Base-by-base conservation (phyloP, 805 yeast genomes). In the Ogataea philodendri region DNA sequence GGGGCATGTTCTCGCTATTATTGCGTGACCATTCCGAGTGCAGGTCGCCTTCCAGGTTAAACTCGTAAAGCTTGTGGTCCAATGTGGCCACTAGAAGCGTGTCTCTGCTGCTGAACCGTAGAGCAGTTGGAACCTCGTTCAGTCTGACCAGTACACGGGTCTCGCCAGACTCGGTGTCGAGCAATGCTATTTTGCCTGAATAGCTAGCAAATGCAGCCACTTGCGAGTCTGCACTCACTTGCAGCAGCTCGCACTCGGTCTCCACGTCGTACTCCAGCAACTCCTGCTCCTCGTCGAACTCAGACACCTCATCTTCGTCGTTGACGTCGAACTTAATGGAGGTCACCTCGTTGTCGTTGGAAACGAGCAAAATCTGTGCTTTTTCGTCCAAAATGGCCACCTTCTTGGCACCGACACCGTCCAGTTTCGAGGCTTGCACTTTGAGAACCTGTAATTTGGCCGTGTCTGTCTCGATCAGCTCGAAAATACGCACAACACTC, bases 21-120 rank as follows among this genome's bases (percentile, higher is more conserved):
- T 72, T 64, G 44, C 77, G 76, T 8, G 95, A 81, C 98, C 97
- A 90, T 7, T 70, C 53, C 0, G 96, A 81, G 46, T 77, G 66
- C 30, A 74, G 55, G 18, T 59, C 55, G 7, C 39, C 40, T 7
- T 42, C 44, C 11, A 70, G 46, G 32, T 74, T 69, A 49, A 86
- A 81, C 62, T 88, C 97, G 42, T 72, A 73, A 15, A 93, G 57
- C 50, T 76, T 80, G 57, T 83, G 84, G 33, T 86, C 95, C 31
- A 82, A 75, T 2, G 90, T 78, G 14, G 81, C 72, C 8, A 81
- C 78, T 11, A 82, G 55, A 22, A 88, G 63, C 2, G 84, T 74
- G 5, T 41, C 33, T 30, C 56, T 51, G 3, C 59, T 52, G 2
- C 83, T 66, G 52, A 85, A 78, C n/a, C 67, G 62, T 27, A 86